Conservation (phyloP, 768 basidiomycete genomes). For the Macrolepiota dolichaula region DNA sequence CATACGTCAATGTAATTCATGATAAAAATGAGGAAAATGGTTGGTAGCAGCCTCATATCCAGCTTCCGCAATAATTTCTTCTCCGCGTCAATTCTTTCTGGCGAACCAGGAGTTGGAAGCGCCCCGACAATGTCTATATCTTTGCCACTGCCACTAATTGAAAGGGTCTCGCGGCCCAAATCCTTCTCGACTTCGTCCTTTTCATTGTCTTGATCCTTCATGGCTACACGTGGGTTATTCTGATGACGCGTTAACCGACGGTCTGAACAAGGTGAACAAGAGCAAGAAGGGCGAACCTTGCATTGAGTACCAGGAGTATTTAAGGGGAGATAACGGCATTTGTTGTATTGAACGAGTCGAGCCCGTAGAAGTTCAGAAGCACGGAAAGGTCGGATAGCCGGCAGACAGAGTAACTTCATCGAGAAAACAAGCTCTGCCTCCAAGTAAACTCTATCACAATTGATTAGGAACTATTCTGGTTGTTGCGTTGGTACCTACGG, state of each 20-base stretch:
- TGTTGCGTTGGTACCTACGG: too few relatives aligned
- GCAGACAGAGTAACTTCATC: background rate
- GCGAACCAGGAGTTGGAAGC: constrained; percentile 1
- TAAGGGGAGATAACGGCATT: background rate
- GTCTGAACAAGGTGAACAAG: background rate
- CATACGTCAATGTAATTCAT: constrained; percentile 64
- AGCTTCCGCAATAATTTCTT: constrained; percentile 45
- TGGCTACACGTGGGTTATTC: background rate
- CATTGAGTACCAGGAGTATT: background rate
- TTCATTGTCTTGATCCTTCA: too few relatives aligned
- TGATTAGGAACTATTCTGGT: too few relatives aligned
- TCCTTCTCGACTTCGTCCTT: too few relatives aligned
- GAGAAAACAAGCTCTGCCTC: background rate
- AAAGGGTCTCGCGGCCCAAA: background rate
- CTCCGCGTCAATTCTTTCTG: constrained; percentile 28
- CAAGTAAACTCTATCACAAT: background rate
- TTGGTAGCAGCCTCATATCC: too few relatives aligned
- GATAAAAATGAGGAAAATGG: constrained; percentile 55
- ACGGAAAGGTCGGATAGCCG: background rate
- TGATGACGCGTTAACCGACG: background rate
- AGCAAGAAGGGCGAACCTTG: background rate
- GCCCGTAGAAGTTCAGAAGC: background rate
- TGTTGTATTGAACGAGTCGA: background rate
- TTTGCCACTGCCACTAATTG: background rate
- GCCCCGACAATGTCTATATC: background rate